phyloP scores from a whole-genome alignment of 306 rosid species.

The Quercus aquifolioides region DNA sequence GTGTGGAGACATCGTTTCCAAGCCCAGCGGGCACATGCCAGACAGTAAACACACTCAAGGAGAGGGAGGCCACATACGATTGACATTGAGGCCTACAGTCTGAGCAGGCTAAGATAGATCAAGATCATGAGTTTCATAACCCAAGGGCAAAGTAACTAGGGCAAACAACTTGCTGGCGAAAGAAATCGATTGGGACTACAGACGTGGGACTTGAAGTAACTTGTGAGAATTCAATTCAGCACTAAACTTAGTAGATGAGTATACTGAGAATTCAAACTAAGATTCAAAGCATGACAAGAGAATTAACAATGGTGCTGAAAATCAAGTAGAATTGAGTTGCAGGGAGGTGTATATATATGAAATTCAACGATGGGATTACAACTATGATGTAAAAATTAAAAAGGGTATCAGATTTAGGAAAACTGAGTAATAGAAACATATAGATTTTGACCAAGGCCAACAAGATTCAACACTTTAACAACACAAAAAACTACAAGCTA shows the following conservation, averaged over 20 bases:
- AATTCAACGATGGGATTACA: background rate
- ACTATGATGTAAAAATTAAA: background rate
- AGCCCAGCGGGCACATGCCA: constrained; percentile 91
- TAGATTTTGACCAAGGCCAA: background rate
- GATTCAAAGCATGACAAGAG: background rate
- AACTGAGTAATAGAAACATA: background rate
- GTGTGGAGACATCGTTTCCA: constrained; percentile 92
- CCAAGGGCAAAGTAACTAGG: constrained; percentile 1
- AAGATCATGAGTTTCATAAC: constrained; percentile 9
- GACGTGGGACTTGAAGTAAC: background rate
- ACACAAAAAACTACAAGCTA: background rate
- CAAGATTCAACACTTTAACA: background rate
- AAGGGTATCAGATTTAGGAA: background rate
- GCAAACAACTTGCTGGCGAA: background rate
- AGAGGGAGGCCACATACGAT: constrained; percentile 72
- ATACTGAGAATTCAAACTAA: background rate
- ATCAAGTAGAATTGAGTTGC: background rate
- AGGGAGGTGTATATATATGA: background rate
- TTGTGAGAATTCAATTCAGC: constrained; percentile 5
- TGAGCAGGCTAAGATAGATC: constrained; percentile 22
- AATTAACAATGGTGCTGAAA: background rate
- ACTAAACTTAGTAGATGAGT: background rate
- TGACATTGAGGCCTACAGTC: constrained; percentile 53
- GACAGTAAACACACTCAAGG: constrained; percentile 90
- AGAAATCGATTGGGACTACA: constrained; percentile 4